Percentiles rank a stretch among this genome's conserved stretches.
Conservation (phyloP, 2,329 filamentous ascomycete genomes). For the Cytospora leucostoma region DNA sequence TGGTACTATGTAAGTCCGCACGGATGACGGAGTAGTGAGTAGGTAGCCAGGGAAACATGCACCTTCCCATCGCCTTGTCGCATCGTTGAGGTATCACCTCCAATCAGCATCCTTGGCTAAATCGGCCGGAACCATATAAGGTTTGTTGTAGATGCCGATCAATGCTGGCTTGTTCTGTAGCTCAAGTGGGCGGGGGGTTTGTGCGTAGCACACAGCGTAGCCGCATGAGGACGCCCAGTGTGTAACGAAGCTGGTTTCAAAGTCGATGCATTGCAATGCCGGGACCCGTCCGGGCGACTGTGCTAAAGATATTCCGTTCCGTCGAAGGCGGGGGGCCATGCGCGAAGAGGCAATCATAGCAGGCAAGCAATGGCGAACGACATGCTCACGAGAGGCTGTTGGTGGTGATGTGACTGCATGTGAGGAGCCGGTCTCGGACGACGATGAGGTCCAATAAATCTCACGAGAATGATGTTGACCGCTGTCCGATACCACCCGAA, state of each 20-base stretch:
- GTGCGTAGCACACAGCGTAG: not conserved
- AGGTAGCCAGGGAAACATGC: not conserved
- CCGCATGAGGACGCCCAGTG: not conserved
- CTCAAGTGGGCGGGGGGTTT: not conserved
- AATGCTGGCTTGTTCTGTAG: not conserved
- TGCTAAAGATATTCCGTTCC: no score
- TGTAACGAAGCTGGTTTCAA: not conserved
- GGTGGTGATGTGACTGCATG: not conserved
- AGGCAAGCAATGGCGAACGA: no score
- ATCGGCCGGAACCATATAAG: not conserved
- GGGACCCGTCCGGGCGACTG: not conserved
- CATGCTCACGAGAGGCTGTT: not conserved
- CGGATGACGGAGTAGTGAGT: not conserved
- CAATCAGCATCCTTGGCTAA: slow-evolving; percentile 19
- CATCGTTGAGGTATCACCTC: slow-evolving; percentile 1
- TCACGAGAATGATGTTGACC: not conserved
- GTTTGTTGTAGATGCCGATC: not conserved
- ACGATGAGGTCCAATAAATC: not conserved
- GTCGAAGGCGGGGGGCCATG: no score
- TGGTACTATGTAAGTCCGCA: not conserved
- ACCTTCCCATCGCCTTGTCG: not conserved
- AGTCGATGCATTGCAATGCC: not conserved
- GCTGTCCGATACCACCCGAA: not conserved
- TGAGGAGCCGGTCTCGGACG: not conserved
- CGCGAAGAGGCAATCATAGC: no score